phyloP scores from a whole-genome alignment of 1,284 basidiomycete species.

The Irpex rosettiformis region DNA sequence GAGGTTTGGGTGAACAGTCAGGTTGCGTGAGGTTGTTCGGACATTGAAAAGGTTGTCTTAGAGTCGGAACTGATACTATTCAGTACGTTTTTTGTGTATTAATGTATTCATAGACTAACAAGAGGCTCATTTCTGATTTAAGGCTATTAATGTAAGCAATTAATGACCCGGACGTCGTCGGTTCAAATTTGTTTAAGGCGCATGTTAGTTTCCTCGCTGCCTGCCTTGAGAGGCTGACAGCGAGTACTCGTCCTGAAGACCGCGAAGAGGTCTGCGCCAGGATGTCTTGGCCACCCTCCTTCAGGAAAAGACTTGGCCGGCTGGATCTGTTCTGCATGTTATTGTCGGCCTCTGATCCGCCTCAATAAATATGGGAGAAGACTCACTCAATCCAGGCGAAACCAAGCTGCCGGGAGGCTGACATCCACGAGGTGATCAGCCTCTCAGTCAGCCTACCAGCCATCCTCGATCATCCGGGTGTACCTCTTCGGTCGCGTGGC shows the following conservation, averaged over 20 bases:
- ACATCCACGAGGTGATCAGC: slow-evolving; percentile 2
- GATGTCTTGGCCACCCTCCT: slow-evolving; percentile 1
- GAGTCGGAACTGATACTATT: too few species aligned
- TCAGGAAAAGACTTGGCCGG: slow-evolving; percentile 3
- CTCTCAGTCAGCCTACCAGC: background rate
- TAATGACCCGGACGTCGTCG: too few species aligned
- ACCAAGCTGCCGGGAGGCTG: slow-evolving; percentile 1
- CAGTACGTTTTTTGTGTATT: too few species aligned
- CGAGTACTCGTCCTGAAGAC: slow-evolving; percentile 9
- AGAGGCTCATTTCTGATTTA: background rate
- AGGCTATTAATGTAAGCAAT: background rate
- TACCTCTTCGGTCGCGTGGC: slow-evolving; percentile 3
- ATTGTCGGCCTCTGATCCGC: background rate
- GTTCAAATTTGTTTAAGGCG: slow-evolving; percentile 4
- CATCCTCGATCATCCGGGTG: background rate
- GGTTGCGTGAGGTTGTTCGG: background rate
- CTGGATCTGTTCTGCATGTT: background rate
- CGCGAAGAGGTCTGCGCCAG: slow-evolving; percentile 10
- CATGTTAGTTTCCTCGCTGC: slow-evolving; percentile 9
- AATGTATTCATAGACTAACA: background rate
- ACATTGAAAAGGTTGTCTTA: background rate
- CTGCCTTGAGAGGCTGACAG: background rate
- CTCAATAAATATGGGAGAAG: background rate
- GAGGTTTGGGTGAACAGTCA: slow-evolving; percentile 58
- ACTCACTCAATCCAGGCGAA: background rate